Percentiles rank a stretch among this genome's conserved stretches.
These are phyloP conservation scores for Fusarium tricinctum DNA, from an alignment of 2,329 filamentous ascomycete species.

Conservation along the genomic window DNA sequence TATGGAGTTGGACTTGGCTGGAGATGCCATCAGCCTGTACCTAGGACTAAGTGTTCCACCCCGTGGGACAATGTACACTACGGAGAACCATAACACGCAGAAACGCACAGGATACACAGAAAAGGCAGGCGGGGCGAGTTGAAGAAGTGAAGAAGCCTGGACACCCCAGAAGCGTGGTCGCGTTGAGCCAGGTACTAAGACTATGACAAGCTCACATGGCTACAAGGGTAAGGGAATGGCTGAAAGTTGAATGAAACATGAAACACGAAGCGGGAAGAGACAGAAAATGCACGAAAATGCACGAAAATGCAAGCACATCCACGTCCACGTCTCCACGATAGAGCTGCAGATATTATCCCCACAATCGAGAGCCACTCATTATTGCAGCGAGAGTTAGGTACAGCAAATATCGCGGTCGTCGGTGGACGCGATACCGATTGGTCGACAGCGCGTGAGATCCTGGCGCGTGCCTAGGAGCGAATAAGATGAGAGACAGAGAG, in stretches of 20 bases:
- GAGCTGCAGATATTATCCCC: conserved; percentile 23
- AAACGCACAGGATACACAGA: conserved; percentile 14
- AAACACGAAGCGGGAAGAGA: conserved; percentile 42
- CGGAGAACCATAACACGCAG: conserved; percentile 23
- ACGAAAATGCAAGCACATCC: conserved; percentile 17
- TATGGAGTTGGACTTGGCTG: not conserved
- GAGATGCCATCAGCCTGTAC: not conserved
- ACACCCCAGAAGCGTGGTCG: conserved; percentile 15
- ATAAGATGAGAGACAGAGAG: conserved; percentile 26
- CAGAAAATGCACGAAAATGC: conserved; percentile 18
- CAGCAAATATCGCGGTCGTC: conserved; percentile 17
- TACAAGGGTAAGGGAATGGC: too few species aligned
- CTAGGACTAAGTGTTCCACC: conserved; percentile 3
- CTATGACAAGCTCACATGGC: conserved; percentile 19
- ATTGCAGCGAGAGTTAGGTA: not conserved
- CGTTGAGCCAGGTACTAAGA: conserved; percentile 8
- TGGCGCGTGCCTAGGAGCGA: conserved; percentile 45
- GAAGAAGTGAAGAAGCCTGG: conserved; percentile 13
- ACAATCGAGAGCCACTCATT: conserved; percentile 36
- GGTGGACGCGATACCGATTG: conserved; percentile 37
- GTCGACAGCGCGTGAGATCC: conserved; percentile 34
- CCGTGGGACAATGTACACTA: conserved; percentile 14
- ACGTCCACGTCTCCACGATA: conserved; percentile 7
- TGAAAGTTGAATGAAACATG: conserved; percentile 33
- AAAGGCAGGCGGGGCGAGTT: conserved; percentile 30